Conservation (phyloP, 129 eudicot species). For the Smallanthus sonchifolius region DNA sequence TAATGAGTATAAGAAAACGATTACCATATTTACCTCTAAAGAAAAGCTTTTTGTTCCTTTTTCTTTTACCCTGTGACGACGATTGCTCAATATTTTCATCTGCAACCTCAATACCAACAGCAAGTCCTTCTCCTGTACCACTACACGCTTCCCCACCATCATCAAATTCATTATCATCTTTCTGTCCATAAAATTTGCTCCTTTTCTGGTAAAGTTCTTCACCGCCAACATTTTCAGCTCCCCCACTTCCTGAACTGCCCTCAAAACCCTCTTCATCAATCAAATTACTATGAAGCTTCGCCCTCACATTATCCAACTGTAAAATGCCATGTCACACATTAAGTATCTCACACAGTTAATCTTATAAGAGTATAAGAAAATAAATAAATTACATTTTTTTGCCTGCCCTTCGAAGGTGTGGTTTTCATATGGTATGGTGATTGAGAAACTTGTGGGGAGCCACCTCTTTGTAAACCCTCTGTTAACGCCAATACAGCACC, state of each 20-base stretch:
- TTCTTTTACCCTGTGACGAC: constrained; percentile 42
- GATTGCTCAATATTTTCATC: constrained; percentile 29
- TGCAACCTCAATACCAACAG: constrained; percentile 26
- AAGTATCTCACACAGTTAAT: not conserved
- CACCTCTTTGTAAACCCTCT: constrained; percentile 48
- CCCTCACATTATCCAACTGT: constrained; percentile 23
- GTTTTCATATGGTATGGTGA: constrained; percentile 34
- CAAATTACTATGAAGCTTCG: constrained; percentile 31
- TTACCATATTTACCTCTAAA: constrained; percentile 36
- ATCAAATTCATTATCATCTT: constrained; percentile 38
- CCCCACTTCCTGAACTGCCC: constrained; percentile 48
- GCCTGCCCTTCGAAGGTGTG: constrained; percentile 33
- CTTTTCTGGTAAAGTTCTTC: constrained; percentile 38
- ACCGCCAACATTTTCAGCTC: constrained; percentile 28
- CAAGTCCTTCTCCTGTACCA: constrained; percentile 42
- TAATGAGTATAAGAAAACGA: not conserved
- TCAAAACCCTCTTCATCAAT: constrained; percentile 44
- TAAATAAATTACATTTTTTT: constrained; percentile 28
- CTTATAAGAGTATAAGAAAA: not conserved
- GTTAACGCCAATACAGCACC: constrained; percentile 47
- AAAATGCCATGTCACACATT: not conserved
- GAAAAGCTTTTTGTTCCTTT: constrained; percentile 41
- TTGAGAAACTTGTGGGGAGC: constrained; percentile 41
- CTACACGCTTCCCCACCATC: constrained; percentile 46
- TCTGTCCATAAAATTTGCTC: constrained; percentile 34